These are phyloP conservation scores for Phialophora macrospora DNA, from an alignment of 2,329 filamentous ascomycete species.

Conservation along the genomic window DNA sequence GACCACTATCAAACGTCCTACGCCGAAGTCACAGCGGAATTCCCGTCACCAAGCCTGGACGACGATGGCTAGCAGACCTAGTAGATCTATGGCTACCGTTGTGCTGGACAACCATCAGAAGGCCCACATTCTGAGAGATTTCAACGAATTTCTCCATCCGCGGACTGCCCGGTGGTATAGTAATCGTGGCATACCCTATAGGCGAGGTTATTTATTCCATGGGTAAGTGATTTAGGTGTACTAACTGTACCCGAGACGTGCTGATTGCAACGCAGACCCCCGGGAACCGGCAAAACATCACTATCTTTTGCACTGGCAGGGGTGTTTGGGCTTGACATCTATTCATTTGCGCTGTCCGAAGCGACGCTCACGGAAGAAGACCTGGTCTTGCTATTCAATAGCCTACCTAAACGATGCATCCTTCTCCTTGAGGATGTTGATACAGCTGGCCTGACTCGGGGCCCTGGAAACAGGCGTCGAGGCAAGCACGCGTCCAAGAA, in stretches of 20 bases:
- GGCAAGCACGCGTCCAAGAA: neutral
- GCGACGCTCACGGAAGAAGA: conserved; percentile 66
- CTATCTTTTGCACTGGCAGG: conserved; percentile 71
- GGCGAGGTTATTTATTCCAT: conserved; percentile 77
- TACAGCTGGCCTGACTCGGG: conserved; percentile 58
- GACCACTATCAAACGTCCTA: conserved; percentile 55
- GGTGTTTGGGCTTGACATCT: conserved; percentile 69
- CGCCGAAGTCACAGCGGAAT: conserved; percentile 46
- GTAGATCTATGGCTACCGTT: conserved; percentile 74
- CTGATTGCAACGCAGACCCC: conserved; percentile 55
- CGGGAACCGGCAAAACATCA: conserved; percentile 74
- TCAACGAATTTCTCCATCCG: conserved; percentile 71
- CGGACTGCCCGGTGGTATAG: conserved; percentile 36
- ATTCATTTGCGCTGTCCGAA: conserved; percentile 66
- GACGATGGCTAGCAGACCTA: conserved; percentile 34
- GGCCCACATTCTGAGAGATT: conserved; percentile 67
- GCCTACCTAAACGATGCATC: conserved; percentile 66
- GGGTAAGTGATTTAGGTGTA: conserved; percentile 42
- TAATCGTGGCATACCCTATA: conserved; percentile 66
- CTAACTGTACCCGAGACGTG: neutral
- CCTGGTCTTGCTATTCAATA: conserved; percentile 63
- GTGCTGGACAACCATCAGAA: conserved; percentile 73
- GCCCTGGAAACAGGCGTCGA: neutral
- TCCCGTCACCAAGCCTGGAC: conserved; percentile 33
- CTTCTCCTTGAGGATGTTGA: conserved; percentile 73